phyloP scores from a whole-genome alignment of 129 eudicot genomes.

The Glebionis coronaria region DNA sequence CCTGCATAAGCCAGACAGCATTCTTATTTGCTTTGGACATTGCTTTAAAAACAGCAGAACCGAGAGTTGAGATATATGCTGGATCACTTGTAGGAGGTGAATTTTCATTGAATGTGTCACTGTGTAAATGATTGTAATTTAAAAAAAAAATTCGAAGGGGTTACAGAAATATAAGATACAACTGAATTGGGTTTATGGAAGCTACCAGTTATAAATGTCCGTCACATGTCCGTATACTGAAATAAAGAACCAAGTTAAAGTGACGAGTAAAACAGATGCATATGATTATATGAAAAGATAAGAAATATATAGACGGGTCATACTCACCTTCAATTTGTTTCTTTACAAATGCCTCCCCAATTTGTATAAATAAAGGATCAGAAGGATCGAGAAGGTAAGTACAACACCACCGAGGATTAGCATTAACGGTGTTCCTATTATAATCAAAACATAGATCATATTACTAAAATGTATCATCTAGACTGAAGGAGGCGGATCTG shows the following conservation, averaged over 20 bases:
- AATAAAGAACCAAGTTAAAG: constrained; percentile 6
- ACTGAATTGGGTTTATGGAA: constrained; percentile 3
- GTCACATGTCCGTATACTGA: constrained; percentile 97
- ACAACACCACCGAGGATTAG: too few relatives aligned
- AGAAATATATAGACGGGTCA: too few relatives aligned
- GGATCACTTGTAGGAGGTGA: constrained; percentile 94
- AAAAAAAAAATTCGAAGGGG: constrained; percentile 22
- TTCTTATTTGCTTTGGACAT: constrained; percentile 80
- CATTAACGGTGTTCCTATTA: too few relatives aligned
- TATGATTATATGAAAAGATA: too few relatives aligned
- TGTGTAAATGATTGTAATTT: constrained; percentile 26
- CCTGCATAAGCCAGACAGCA: constrained; percentile 99
- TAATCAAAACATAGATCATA: not conserved
- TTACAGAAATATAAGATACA: not conserved
- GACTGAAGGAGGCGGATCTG: too few relatives aligned
- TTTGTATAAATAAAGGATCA: constrained; percentile 70
- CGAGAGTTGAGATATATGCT: constrained; percentile 81
- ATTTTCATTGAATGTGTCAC: constrained; percentile 96
- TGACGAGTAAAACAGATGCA: not conserved
- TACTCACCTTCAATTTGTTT: constrained; percentile 51
- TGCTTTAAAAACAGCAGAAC: constrained; percentile 90
- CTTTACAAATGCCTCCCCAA: constrained; percentile 82
- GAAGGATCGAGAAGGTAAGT: too few relatives aligned
- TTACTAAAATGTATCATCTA: constrained; percentile 4
- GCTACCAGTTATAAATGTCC: constrained; percentile 90